Conservation (phyloP, 495 filamentous ascomycete species). For the Venustampulla echinocandica region DNA sequence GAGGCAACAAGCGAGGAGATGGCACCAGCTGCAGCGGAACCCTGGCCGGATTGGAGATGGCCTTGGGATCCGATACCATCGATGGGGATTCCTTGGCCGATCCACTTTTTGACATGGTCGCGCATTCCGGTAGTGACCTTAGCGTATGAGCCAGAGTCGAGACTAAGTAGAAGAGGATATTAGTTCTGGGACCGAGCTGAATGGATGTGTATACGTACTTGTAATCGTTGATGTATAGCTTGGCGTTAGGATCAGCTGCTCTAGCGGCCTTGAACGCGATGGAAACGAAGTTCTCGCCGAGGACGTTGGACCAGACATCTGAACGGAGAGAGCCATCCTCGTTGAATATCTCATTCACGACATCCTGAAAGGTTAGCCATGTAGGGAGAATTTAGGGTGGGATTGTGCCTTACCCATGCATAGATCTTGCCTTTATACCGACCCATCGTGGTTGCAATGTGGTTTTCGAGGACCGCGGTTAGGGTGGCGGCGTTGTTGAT, state of each 20-base stretch:
- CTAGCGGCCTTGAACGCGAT: slow-evolving; percentile 56
- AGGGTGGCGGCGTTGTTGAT: slow-evolving; percentile 43
- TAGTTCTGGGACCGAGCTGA: neutral
- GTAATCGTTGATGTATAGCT: slow-evolving; percentile 65
- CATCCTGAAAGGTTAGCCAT: slow-evolving; percentile 34
- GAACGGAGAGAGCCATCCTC: slow-evolving; percentile 49
- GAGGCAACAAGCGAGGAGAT: slow-evolving; percentile 45
- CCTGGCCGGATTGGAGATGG: slow-evolving; percentile 46
- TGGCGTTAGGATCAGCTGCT: slow-evolving; percentile 46
- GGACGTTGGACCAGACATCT: slow-evolving; percentile 49
- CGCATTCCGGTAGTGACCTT: slow-evolving; percentile 54
- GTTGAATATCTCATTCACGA: slow-evolving; percentile 61
- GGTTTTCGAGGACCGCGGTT: slow-evolving; percentile 48
- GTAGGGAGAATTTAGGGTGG: neutral
- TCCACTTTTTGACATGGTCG: slow-evolving; percentile 56
- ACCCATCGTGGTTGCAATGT: slow-evolving; percentile 46
- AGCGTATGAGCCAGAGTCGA: slow-evolving; percentile 27
- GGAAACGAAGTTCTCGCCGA: slow-evolving; percentile 44
- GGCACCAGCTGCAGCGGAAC: slow-evolving; percentile 35
- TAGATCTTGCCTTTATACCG: slow-evolving; percentile 57
- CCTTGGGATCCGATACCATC: slow-evolving; percentile 53
- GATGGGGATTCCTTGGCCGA: slow-evolving; percentile 56
- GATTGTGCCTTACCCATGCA: slow-evolving; percentile 35
- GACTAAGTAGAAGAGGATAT: neutral
- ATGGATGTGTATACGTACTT: slow-evolving; percentile 32